Evolutionary conservation across 2,329 filamentous ascomycete genomes (phyloP), one percentile per base, ranked within the genome.

Genomic region (Periconia sp.): DNA sequence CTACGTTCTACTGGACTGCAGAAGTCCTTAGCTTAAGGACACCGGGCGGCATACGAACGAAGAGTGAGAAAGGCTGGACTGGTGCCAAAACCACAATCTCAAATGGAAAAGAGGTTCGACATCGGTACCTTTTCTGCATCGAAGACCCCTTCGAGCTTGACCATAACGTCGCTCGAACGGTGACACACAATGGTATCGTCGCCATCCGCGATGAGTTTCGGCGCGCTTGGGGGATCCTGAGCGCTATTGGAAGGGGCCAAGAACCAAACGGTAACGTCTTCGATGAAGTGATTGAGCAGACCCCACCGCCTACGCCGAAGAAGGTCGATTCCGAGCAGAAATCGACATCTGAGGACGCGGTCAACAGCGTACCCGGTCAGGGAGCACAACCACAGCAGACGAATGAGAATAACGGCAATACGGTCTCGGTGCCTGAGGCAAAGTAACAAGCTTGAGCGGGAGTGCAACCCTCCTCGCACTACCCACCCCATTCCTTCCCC

Each of bases 121-220:
- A 91, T 60, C 83, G 90, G 10, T 95, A 90, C 66, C 79, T 96
- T 4, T 88, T 96, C 54, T 89, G 89, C 22, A 92, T 96, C 47
- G 92, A 96, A 65, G 92, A 96, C 65, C 92, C 92, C 0, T 96
- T 96, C 60, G 90, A 96, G 72, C 72, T 85, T 2, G 85, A 90
- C 28, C 90, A 96, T 70, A 96, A 96, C 57, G 87, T 96, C 23
- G 92, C 88, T 3, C 79, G 89, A 36, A 95, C 90, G 0, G 90
- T 96, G 1, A 91, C 87, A 5, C 88, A 92, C 60, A 82, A 85
- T 47, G 89, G 90, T 2, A 89, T 95, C 50, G 85, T 89, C 1
- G 81, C 86, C 1, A 94, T 95, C 46, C 79, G 89, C 28, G 87
- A 94, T 57, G 90, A 96, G 69, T 94, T 95, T 61, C 80, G 89